Evolutionary conservation across 352 stramenopile species (phyloP).

Genomic region (Phytopythium mirpurense): DNA sequence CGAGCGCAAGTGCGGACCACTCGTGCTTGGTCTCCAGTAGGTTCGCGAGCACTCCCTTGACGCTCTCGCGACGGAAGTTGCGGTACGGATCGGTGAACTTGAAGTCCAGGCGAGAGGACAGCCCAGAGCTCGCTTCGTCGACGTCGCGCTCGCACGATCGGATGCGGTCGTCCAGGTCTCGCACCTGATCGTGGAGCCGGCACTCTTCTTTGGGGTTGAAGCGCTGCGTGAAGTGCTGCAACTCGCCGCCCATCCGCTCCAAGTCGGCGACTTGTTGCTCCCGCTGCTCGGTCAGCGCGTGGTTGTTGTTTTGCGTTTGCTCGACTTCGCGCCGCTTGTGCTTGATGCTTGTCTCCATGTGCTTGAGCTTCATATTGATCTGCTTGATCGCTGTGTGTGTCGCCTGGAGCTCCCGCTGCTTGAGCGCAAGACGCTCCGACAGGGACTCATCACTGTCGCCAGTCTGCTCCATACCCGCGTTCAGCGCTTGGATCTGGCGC

Average conservation of each 20-base stretch:
- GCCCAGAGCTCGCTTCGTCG: conserved; percentile 89
- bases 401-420: conserved; percentile 78
- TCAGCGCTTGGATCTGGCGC: conserved; percentile 83
- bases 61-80: conserved; percentile 93
- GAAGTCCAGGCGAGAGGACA: conserved; percentile 96
- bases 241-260: conserved; percentile 46
- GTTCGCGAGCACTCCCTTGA: conserved; percentile 97
- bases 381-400: conserved; percentile 83
- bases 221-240: conserved; percentile 53
- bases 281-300: conserved; percentile 63
- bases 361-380: conserved; percentile 92
- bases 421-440: conserved; percentile 65
- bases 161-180: conserved; percentile 62
- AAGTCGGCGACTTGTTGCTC: conserved; percentile 60
- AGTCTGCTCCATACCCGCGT: conserved; percentile 79
- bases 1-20: conserved; percentile 92
- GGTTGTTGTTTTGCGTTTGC: conserved; percentile 72
- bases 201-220: conserved; percentile 78
- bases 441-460: conserved; percentile 72
- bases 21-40: conserved; percentile 94
- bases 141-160: conserved; percentile 77
- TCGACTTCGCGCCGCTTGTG: conserved; percentile 68
- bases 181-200: conserved; percentile 51
- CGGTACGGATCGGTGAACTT: conserved; percentile 94
- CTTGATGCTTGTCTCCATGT: conserved; percentile 85